A percentile compares a stretch with the other conserved stretches of the same genome.
phyloP scores from a whole-genome alignment of 495 filamentous ascomycete genomes.

The Penicillium herquei region DNA sequence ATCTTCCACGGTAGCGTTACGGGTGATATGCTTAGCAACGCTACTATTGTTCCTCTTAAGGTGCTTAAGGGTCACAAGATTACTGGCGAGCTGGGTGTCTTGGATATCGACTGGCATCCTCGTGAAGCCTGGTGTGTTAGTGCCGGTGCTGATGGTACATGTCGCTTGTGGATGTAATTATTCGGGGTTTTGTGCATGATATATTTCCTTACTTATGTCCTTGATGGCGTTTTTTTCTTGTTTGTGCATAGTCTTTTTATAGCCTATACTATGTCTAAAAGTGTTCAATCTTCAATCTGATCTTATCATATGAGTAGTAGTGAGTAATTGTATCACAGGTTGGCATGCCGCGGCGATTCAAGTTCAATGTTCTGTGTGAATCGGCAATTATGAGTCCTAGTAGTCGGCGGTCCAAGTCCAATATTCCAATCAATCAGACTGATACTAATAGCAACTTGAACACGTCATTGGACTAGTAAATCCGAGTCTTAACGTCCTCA shows the following conservation, averaged over 20 bases:
- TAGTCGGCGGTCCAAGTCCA: too few relatives aligned
- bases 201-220: conserved; percentile 10
- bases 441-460: too few relatives aligned
- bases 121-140: conserved; percentile 89
- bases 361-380: too few relatives aligned
- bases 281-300: conserved; percentile 1
- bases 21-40: conserved; percentile 90
- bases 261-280: conserved; percentile 28
- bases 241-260: conserved; percentile 33
- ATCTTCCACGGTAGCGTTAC: conserved; percentile 97
- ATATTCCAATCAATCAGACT: too few relatives aligned
- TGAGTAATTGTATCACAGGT: too few relatives aligned
- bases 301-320: too few relatives aligned
- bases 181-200: conserved; percentile 21
- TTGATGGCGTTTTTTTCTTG: conserved; percentile 21
- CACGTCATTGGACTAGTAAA: too few relatives aligned
- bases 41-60: conserved; percentile 93
- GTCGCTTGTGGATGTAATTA: conserved; percentile 69
- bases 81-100: conserved; percentile 75
- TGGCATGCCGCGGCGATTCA: too few relatives aligned
- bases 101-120: conserved; percentile 95
- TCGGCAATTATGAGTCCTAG: too few relatives aligned
- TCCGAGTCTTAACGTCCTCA: too few relatives aligned
- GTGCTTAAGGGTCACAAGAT: conserved; percentile 83
- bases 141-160: conserved; percentile 91